phyloP scores from a whole-genome alignment of 2,329 filamentous ascomycete species.

The Didymella sp. region DNA sequence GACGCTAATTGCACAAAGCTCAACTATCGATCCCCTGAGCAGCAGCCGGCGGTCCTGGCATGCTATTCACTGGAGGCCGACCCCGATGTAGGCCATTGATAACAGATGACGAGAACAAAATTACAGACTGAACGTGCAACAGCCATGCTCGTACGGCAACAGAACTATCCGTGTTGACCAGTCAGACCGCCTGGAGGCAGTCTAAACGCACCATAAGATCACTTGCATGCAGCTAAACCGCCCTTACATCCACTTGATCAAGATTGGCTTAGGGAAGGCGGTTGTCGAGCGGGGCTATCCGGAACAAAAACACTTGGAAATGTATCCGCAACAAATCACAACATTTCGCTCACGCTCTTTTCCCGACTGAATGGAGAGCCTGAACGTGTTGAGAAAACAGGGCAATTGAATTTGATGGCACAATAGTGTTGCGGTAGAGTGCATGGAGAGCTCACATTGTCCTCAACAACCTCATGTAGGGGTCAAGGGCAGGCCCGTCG shows the following conservation, averaged over 20 bases:
- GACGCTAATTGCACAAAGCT: constrained; percentile 1
- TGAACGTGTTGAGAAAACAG: neutral
- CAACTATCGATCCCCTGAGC: constrained; percentile 6
- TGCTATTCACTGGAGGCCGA: neutral
- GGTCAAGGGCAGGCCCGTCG: constrained; percentile 4
- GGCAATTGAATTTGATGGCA: neutral
- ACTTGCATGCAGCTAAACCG: constrained; percentile 30
- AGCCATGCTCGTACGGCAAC: constrained; percentile 3
- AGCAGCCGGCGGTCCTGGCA: neutral
- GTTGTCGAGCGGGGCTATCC: constrained; percentile 35
- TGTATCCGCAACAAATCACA: constrained; percentile 21
- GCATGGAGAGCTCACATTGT: neutral
- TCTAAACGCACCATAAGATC: constrained; percentile 26
- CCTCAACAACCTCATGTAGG: constrained; percentile 1
- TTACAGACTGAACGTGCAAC: neutral
- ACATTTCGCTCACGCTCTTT: neutral
- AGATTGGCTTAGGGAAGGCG: constrained; percentile 19
- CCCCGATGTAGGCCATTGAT: neutral
- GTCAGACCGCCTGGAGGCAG: constrained; percentile 14
- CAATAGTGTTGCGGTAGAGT: neutral
- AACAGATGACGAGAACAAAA: neutral
- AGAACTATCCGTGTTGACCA: constrained; percentile 11
- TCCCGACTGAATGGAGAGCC: constrained; percentile 12
- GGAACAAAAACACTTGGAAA: constrained; percentile 20
- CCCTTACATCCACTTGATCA: constrained; percentile 18